Evolutionary conservation across 2,329 filamentous ascomycete genomes (phyloP).

Genomic region (Diaporthe sp.): DNA sequence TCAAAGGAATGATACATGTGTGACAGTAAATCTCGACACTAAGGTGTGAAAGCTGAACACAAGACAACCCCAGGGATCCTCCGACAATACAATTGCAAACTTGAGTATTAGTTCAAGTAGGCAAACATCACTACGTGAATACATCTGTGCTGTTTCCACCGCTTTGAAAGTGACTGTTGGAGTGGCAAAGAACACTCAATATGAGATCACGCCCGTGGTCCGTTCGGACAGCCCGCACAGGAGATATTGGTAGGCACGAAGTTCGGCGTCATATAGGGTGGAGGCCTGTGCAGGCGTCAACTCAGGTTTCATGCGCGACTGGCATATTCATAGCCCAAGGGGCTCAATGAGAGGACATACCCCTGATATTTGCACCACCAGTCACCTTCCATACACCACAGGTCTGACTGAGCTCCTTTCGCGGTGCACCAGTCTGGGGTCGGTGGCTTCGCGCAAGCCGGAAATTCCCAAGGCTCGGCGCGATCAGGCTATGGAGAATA

Average conservation of each 20-base stretch:
- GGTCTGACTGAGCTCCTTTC: background rate
- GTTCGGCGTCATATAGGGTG: background rate
- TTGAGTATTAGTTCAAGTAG: background rate
- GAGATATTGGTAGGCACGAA: conserved; percentile 6
- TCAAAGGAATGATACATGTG: background rate
- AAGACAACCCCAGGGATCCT: too few relatives aligned
- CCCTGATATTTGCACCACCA: conserved; percentile 5
- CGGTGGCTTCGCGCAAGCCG: background rate
- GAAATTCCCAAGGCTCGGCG: background rate
- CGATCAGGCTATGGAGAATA: background rate
- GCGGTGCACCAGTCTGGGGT: conserved; percentile 2
- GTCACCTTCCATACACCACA: background rate
- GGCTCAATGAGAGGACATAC: background rate
- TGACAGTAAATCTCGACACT: background rate
- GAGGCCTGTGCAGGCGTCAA: background rate
- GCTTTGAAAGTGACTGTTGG: background rate
- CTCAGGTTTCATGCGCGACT: too few relatives aligned
- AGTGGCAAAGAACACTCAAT: too few relatives aligned
- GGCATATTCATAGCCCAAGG: background rate
- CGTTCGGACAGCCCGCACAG: background rate
- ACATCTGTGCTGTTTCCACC: too few relatives aligned
- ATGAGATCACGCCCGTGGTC: background rate
- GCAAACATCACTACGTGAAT: background rate
- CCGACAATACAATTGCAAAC: background rate
- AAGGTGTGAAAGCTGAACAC: background rate